Evolutionary conservation across 73 alveolate genomes (phyloP).

Genomic region (Symbiodinium natans): DNA sequence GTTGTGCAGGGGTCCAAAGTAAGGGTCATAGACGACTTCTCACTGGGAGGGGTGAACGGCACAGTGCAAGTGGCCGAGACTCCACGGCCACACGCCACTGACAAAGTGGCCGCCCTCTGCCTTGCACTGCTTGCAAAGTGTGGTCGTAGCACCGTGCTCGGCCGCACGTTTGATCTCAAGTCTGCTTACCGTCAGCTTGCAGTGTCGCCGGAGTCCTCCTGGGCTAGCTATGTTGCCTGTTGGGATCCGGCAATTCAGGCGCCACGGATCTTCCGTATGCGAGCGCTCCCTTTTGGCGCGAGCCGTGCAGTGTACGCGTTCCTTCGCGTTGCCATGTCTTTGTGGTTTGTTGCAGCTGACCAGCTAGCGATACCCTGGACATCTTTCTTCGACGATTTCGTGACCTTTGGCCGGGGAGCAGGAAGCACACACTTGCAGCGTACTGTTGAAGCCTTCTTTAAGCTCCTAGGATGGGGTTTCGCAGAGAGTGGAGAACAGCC

Average conservation of each 20-base stretch:
- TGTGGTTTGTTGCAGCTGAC: background rate
- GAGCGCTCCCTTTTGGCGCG: background rate
- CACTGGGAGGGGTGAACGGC: too few relatives aligned
- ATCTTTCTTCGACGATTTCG: slow-evolving; percentile 8
- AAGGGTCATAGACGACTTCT: too few relatives aligned
- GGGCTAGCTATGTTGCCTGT: background rate
- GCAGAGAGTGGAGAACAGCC: background rate
- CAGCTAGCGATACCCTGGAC: background rate
- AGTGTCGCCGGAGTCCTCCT: background rate
- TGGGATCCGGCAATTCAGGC: too few relatives aligned
- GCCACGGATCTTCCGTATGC: background rate
- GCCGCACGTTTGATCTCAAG: background rate
- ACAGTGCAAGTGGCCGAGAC: too few relatives aligned
- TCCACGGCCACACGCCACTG: too few relatives aligned
- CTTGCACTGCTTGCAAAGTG: too few relatives aligned
- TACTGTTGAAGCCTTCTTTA: background rate
- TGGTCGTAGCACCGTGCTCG: too few relatives aligned
- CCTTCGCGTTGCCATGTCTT: slow-evolving; percentile 17
- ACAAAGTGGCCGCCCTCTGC: too few relatives aligned
- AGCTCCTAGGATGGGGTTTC: slow-evolving; percentile 7
- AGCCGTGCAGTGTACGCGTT: slow-evolving; percentile 1
- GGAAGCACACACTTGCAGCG: background rate
- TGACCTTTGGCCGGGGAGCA: background rate
- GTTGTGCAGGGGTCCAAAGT: too few relatives aligned
- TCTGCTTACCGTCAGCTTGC: background rate